A percentile compares a stretch with the other conserved stretches of the same genome.
Conservation (phyloP, 768 basidiomycete genomes). For the Agrocybe praecox region DNA sequence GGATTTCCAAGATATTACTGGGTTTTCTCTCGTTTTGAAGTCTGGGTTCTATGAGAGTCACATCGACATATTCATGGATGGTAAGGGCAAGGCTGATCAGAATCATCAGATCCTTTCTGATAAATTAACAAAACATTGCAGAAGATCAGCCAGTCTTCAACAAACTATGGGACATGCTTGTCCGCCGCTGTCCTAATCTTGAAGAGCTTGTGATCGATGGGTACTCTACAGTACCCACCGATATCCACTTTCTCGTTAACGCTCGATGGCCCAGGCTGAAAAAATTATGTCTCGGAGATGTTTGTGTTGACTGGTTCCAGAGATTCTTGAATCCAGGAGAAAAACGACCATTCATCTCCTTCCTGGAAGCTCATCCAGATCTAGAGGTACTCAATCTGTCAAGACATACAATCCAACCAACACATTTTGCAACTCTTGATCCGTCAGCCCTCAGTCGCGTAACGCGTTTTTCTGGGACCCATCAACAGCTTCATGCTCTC, state of each 20-base stretch:
- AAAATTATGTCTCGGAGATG: conserved; percentile 63
- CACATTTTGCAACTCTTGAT: conserved; percentile 52
- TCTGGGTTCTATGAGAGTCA: conserved; percentile 66
- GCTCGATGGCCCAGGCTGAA: conserved; percentile 72
- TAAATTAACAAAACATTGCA: conserved; percentile 21
- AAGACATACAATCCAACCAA: conserved; percentile 52
- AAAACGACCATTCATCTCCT: conserved; percentile 63
- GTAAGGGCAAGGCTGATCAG: conserved; percentile 34
- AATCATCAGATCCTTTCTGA: not conserved
- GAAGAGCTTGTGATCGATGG: conserved; percentile 65
- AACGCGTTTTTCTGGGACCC: conserved; percentile 65
- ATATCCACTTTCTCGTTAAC: conserved; percentile 54
- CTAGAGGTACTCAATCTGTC: conserved; percentile 56
- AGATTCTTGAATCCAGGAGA: conserved; percentile 36
- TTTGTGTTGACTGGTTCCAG: conserved; percentile 59
- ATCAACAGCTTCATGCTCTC: conserved; percentile 67
- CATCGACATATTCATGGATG: conserved; percentile 55
- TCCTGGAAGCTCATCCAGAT: conserved; percentile 65
- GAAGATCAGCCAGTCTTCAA: conserved; percentile 54
- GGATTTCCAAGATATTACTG: conserved; percentile 62
- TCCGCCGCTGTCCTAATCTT: conserved; percentile 62
- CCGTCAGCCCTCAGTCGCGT: conserved; percentile 48
- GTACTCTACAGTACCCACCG: conserved; percentile 52
- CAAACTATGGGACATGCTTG: conserved; percentile 73
- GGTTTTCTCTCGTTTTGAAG: conserved; percentile 64